These are phyloP conservation scores for Coemansia sp. DNA, from an alignment of 192 early-diverging fungal genomes.

Conservation along the genomic window DNA sequence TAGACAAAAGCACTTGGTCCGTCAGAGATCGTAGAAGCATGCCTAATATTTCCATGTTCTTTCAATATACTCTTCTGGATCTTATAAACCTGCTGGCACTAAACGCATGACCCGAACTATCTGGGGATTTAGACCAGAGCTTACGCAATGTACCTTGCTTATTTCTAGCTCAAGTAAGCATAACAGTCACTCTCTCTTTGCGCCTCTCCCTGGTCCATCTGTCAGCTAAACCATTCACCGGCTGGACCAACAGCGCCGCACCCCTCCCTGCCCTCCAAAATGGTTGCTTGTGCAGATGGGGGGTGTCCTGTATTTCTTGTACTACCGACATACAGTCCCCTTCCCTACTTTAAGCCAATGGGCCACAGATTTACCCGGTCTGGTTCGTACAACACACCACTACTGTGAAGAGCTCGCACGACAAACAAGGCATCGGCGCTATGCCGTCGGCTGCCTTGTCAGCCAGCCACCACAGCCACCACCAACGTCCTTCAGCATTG, in stretches of 20 bases:
- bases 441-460: neutral
- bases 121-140: neutral
- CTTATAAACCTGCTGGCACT: neutral
- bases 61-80: neutral
- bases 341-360: conserved; percentile 8
- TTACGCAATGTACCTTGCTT: neutral
- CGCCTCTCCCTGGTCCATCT: neutral
- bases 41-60: neutral
- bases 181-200: neutral
- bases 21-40: neutral
- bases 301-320: neutral
- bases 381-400: neutral
- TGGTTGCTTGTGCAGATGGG: neutral
- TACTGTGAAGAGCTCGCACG: neutral
- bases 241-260: conserved; percentile 4
- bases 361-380: neutral
- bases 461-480: neutral
- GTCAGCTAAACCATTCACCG: neutral
- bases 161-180: neutral
- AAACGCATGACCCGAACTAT: neutral
- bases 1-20: neutral
- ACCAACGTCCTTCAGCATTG: neutral
- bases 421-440: neutral
- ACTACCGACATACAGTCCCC: neutral
- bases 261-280: neutral